phyloP scores from a whole-genome alignment of 768 basidiomycete genomes.

The Tricholomella constricta region DNA sequence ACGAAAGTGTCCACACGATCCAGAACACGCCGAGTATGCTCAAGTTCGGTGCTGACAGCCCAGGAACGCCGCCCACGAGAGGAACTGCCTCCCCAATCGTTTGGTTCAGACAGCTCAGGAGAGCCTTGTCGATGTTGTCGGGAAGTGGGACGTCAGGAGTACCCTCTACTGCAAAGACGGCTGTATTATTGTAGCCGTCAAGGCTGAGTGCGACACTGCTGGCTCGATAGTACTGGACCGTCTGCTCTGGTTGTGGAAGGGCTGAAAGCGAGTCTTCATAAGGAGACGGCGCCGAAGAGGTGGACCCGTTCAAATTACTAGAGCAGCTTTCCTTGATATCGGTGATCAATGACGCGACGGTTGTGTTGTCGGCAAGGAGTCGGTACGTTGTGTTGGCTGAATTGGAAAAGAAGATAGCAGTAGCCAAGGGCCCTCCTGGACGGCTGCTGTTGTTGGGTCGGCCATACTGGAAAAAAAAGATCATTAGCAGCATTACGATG shows the following conservation, averaged over 20 bases:
- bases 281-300: conserved; percentile 22
- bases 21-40: conserved; percentile 23
- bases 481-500: neutral
- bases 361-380: conserved; percentile 47
- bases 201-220: conserved; percentile 63
- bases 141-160: conserved; percentile 55
- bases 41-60: conserved; percentile 19
- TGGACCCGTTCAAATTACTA: conserved; percentile 23
- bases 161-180: conserved; percentile 41
- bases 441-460: conserved; percentile 43
- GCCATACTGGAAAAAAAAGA: conserved; percentile 43
- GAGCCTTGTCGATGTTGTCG: conserved; percentile 44
- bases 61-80: conserved; percentile 43
- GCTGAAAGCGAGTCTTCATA: conserved; percentile 33
- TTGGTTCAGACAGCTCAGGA: conserved; percentile 60
- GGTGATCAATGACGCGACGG: conserved; percentile 40
- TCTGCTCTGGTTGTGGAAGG: conserved; percentile 51
- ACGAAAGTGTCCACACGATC: conserved; percentile 21
- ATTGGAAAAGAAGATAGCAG: conserved; percentile 42
- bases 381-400: conserved; percentile 39
- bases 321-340: conserved; percentile 41
- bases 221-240: conserved; percentile 69
- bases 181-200: conserved; percentile 69
- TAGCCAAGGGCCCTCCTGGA: conserved; percentile 44
- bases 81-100: conserved; percentile 64